Percentiles rank a stretch among this genome's conserved stretches.
These are phyloP conservation scores for Hippophae rhamnoides DNA, from an alignment of 306 rosid genomes.

Conservation along the genomic window DNA sequence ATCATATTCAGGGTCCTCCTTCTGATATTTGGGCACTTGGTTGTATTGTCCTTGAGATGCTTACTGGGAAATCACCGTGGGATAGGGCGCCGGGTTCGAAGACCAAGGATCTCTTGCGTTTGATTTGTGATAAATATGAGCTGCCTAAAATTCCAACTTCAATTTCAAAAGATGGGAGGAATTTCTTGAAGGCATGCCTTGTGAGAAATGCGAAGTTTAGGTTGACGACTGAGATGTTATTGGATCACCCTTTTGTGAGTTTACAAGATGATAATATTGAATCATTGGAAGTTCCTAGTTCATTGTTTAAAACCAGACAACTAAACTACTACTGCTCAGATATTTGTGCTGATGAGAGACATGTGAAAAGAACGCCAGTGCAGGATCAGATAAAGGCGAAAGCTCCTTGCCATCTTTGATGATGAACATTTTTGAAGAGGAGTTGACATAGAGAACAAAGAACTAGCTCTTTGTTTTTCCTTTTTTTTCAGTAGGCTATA, in stretches of 20 bases:
- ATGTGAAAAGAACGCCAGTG: too few species aligned
- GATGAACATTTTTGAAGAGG: too few species aligned
- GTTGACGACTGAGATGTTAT: conserved; percentile 26
- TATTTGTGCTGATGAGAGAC: too few species aligned
- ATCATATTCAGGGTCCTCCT: conserved; percentile 5
- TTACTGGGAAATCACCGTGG: conserved; percentile 15
- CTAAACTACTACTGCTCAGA: too few species aligned
- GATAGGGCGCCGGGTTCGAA: conserved; percentile 5
- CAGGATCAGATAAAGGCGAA: too few species aligned
- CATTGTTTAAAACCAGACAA: too few species aligned
- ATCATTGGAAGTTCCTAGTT: too few species aligned
- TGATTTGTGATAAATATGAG: background rate
- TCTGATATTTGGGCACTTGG: conserved; percentile 32
- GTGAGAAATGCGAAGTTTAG: conserved; percentile 12
- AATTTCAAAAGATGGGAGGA: conserved; percentile 10
- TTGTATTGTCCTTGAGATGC: conserved; percentile 25
- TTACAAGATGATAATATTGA: background rate
- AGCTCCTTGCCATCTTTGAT: too few species aligned
- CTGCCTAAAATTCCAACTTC: conserved; percentile 12
- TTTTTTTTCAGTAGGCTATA: too few species aligned
- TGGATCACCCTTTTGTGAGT: conserved; percentile 12
- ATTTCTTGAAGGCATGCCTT: conserved; percentile 21
- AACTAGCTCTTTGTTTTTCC: too few species aligned
- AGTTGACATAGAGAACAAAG: too few species aligned
- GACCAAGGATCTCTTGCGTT: background rate